These are phyloP conservation scores for Colletotrichum zoysiae DNA, from an alignment of 2,329 filamentous ascomycete species.

Conservation along the genomic window DNA sequence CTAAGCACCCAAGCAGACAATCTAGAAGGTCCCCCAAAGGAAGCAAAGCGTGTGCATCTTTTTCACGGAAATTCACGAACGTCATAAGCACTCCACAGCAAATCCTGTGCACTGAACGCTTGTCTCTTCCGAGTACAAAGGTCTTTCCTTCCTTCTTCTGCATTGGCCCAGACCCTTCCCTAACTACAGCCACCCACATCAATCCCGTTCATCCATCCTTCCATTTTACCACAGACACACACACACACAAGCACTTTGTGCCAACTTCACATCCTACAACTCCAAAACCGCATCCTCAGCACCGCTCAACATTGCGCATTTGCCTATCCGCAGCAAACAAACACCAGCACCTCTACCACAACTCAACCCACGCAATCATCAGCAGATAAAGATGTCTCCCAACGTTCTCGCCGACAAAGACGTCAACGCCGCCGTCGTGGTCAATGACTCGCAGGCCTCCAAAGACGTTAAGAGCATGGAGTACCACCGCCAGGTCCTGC, in stretches of 20 bases:
- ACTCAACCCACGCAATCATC: background rate
- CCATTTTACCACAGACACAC: constrained; percentile 11
- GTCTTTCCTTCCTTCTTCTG: constrained; percentile 32
- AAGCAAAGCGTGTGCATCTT: constrained; percentile 32
- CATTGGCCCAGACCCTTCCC: constrained; percentile 16
- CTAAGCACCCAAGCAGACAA: constrained; percentile 15
- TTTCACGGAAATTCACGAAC: constrained; percentile 41
- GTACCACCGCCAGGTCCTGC: constrained; percentile 81
- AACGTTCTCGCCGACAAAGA: constrained; percentile 75
- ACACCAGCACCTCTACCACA: background rate
- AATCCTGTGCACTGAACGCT: constrained; percentile 22
- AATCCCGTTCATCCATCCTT: constrained; percentile 9
- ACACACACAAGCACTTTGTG: background rate
- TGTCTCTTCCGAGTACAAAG: constrained; percentile 39
- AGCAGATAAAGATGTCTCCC: constrained; percentile 62
- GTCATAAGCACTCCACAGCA: constrained; percentile 39
- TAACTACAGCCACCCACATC: constrained; percentile 21
- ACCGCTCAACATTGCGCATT: constrained; percentile 18
- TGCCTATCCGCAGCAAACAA: background rate
- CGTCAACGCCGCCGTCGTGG: constrained; percentile 67
- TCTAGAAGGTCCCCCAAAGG: background rate
- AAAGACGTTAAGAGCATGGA: constrained; percentile 75
- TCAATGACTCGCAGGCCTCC: constrained; percentile 51
- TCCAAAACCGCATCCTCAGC: background rate
- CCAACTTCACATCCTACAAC: background rate